phyloP scores from a whole-genome alignment of 192 early-diverging fungal species.

The Coemansia sp. region DNA sequence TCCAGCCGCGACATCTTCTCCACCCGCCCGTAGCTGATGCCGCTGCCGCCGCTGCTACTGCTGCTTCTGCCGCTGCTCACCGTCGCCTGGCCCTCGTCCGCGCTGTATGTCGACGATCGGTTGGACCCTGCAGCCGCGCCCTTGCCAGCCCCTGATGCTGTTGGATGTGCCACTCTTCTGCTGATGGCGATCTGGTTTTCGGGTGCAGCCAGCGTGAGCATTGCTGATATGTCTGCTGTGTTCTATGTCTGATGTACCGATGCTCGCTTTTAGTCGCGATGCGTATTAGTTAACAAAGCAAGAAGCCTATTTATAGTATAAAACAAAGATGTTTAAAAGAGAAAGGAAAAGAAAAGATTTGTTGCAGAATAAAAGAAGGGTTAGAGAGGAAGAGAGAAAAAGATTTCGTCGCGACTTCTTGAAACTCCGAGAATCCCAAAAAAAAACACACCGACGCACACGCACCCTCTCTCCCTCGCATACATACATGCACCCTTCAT shows the following conservation, averaged over 20 bases:
- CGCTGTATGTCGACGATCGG: constrained; percentile 34
- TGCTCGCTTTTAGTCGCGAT: too few relatives aligned
- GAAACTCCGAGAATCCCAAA: neutral
- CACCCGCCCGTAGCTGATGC: constrained; percentile 25
- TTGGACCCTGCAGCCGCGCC: constrained; percentile 12
- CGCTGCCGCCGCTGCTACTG: constrained; percentile 16
- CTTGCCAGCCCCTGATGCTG: neutral
- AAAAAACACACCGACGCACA: constrained; percentile 1
- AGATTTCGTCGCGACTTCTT: neutral
- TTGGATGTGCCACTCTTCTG: neutral
- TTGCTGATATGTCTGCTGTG: neutral
- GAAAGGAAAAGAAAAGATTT: neutral
- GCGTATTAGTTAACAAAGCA: too few relatives aligned
- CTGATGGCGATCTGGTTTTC: neutral
- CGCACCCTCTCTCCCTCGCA: neutral
- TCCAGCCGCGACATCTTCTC: constrained; percentile 52
- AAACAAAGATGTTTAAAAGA: too few relatives aligned
- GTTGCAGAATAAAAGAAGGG: neutral
- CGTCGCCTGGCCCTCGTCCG: constrained; percentile 1
- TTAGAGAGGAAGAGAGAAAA: neutral
- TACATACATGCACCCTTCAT: neutral
- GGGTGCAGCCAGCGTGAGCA: constrained; percentile 3
- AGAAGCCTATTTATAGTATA: too few relatives aligned
- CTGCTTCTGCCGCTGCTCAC: constrained; percentile 14
- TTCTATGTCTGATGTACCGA: too few relatives aligned